Evolutionary conservation across 2,329 filamentous ascomycete species (phyloP), one percentile per base, ranked within the genome.

Genomic region (Aspergillus felis): DNA sequence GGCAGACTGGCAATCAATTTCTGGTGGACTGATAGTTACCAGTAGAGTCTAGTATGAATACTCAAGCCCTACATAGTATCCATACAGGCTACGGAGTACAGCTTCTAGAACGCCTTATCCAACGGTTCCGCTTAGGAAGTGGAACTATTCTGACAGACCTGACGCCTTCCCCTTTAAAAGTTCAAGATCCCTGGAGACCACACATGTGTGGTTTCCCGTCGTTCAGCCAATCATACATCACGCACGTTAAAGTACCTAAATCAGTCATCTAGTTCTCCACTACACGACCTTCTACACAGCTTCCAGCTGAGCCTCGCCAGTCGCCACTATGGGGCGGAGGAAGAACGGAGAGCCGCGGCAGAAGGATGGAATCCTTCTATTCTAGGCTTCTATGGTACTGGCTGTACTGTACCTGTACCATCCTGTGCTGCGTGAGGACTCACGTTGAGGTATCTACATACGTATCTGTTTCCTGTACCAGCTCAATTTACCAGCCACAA

Each of bases 321-420:
- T 7, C 55, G 55, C 55, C 51, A 57, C 55, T 54, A 56, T 38
- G 51, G 55, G 47, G 55, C 47, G 47, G 44, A 29, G 35, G 27
- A 28, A 51, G 41, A 54, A 53, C 51, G 35, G 44, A 57, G 46
- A 32, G 46, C 50, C 51, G 47, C 55, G 55, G 55, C 35, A 54
- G 51, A 57, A 24, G 32, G 28, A 29, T 51, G 28, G 46, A 22
- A 48, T 53, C 49, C 29, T 50, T 20, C 35, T 24, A 44, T 44
- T 44, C 20, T 44, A 44, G 20, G 41, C n/a, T 44, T 20, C 3
- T 35, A 35, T 4, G 32, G 32, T 35, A 35, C 32, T 35, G 32
- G 17, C 14, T 17, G 14, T 38, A 38, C 14, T 38, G 32, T 38
- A 38, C 5, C 32, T 38, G 32, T 17, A 38, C 32, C 14, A 38